Evolutionary conservation across 176 grass and related monocot species (phyloP).

Genomic region (Oryza coarctata): DNA sequence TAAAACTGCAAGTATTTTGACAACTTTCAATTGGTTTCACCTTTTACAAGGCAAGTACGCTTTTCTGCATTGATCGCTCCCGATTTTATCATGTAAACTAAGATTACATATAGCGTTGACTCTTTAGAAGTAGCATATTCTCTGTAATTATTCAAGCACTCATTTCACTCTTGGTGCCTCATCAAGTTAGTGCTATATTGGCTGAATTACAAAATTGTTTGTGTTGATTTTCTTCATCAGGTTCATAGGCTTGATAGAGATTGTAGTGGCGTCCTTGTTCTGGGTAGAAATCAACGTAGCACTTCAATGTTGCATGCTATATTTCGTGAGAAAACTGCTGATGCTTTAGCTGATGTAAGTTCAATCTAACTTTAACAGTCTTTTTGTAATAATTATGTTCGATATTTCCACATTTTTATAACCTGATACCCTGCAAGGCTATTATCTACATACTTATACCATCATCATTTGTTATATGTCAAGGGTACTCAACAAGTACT

Average conservation of each 20-base stretch:
- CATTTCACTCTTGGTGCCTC: conserved; percentile 2
- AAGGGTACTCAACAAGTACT: conserved; percentile 63
- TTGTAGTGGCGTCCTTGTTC: conserved; percentile 88
- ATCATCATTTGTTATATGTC: conserved; percentile 24
- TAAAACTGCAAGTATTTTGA: neutral
- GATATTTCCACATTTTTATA: conserved; percentile 2
- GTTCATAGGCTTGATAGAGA: conserved; percentile 97
- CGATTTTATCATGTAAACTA: neutral
- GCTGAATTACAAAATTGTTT: neutral
- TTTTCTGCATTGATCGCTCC: neutral
- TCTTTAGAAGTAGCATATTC: neutral
- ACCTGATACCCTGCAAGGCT: conserved; percentile 2
- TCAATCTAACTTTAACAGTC: conserved; percentile 3
- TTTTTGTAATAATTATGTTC: conserved; percentile 19
- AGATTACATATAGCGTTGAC: neutral
- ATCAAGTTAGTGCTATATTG: neutral
- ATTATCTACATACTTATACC: conserved; percentile 15
- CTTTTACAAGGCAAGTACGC: neutral
- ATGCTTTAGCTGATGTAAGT: conserved; percentile 84
- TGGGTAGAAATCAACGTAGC: conserved; percentile 77
- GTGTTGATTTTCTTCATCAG: conserved; percentile 38
- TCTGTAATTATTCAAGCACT: conserved; percentile 17
- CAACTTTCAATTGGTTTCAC: neutral
- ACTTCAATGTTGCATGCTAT: conserved; percentile 84
- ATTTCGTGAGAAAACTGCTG: conserved; percentile 95